Evolutionary conservation across 148 eudicot genomes (phyloP), one percentile per base, ranked within the genome.

Genomic region (Talinum fruticosum): DNA sequence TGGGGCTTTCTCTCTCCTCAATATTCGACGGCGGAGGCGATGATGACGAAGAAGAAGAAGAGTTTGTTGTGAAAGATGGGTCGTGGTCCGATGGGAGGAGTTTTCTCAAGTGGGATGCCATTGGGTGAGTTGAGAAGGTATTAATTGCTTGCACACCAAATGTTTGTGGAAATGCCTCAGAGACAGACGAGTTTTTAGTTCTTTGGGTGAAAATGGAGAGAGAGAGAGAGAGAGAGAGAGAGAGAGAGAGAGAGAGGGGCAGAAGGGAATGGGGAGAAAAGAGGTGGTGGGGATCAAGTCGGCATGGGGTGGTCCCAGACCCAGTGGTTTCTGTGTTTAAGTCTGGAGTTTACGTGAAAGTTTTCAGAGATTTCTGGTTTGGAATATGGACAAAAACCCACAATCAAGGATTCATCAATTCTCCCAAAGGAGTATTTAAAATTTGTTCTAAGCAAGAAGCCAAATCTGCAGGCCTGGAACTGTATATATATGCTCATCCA

Each of bases 311-410:
- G 72, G 73, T 26, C 66, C 67, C 73, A 66, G 47, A 66, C 19
- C 47, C 14, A 41, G n/a, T 34, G 23, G 21, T 29, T 28, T 1
- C 2, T 5, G 23, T 67, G 65, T 69, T 29, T 5, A 26, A 24
- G 34, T 70, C 41, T 69, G 32, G 69, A 71, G 62, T 13, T 8
- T 77, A 77, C 79, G 79, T 77, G 74, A 78, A 78, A 57, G 74
- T 69, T 69, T 28, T 8, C 68, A 69, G 79, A 69, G 73, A 23
- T 54, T 76, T 70, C 41, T 57, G 80, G 80, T 44, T 30, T 49
- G 38, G 64, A 68, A 66, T 49, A 36, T 51, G 28, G 51, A 53
- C 47, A 34, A 32, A 44, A 47, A 15, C 54, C 36, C 12, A 3
- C 1, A 15, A 1, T 13, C 73, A 6, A 41, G 15, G 61, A 7